Percentiles rank a stretch among this genome's conserved stretches.
Evolutionary conservation across 192 early-diverging fungal genomes (phyloP).

Genomic region (Diversispora epigaea): DNA sequence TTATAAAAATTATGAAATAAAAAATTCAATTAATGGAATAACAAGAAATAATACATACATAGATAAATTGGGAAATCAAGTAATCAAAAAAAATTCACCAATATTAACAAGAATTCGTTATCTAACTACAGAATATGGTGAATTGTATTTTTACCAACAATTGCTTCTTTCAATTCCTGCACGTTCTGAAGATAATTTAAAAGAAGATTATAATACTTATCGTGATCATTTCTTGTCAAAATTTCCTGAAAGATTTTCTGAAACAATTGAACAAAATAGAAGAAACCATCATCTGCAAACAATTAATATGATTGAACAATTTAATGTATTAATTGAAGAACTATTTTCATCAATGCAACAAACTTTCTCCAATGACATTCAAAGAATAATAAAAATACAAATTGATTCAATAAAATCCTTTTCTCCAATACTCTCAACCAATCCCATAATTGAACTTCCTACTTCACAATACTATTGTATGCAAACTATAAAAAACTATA

Average conservation of each 20-base stretch:
- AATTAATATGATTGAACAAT: not conserved
- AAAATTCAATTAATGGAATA: not conserved
- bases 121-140: not conserved
- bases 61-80: not conserved
- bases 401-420: too few relatives aligned
- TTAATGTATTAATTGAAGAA: not conserved
- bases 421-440: too few relatives aligned
- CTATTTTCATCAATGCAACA: not conserved
- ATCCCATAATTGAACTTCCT: too few relatives aligned
- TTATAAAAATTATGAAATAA: not conserved
- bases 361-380: not conserved
- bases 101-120: too few relatives aligned
- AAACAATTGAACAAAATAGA: not conserved
- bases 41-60: not conserved
- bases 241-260: too few relatives aligned
- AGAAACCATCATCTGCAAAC: not conserved
- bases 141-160: conserved; percentile 17
- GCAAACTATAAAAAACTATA: too few relatives aligned
- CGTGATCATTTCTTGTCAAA: not conserved
- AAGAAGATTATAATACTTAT: not conserved
- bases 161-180: not conserved
- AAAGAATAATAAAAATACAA: too few relatives aligned
- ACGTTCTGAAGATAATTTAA: not conserved
- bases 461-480: too few relatives aligned
- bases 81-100: not conserved